Evolutionary conservation across 495 filamentous ascomycete genomes (phyloP), one percentile per base, ranked within the genome.

Genomic region (Achaetomiella virescens): DNA sequence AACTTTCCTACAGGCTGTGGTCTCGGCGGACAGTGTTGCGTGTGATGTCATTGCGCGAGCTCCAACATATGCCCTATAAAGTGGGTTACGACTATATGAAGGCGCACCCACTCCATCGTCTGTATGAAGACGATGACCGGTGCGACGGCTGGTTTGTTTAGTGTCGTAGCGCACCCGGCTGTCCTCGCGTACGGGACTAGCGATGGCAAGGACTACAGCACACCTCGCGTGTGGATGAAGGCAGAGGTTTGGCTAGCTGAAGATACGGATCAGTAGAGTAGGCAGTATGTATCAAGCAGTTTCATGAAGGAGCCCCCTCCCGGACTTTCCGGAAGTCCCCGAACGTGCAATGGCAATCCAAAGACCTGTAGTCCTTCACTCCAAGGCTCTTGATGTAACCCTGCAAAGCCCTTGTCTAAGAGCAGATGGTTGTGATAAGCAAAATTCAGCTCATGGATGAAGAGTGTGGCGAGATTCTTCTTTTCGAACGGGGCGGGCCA

Each of bases 201-300:
- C 15, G 49, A 52, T 33, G 49, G 49, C 15, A 43, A 27, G 49
- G 24, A 43, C 14, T 42, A 33, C 25, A 52, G 15, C 15, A 52
- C 21, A 18, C 14, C 14, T 31, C 24, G 49, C 11, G 49, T 52
- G 38, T 52, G 49, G 49, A 43, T 52, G 22, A 43, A 52, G 49
- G 49, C 49, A 2, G 49, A 52, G 38, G 49, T 52, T 6, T 43
- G 20, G 21, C 38, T 52, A 12, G 12, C 14, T 41, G 48, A 52
- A 46, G 24, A 29, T 46, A 38, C n/a, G n/a, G n/a, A n/a, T n/a
- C n/a, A n/a, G n/a, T n/a, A n/a, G n/a, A n/a, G n/a, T n/a, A n/a
- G n/a, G n/a, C n/a, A n/a, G n/a, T n/a, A n/a, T n/a, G n/a, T n/a
- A n/a, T n/a, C n/a, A n/a, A n/a, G n/a, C n/a, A n/a, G n/a, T n/a